Percentiles rank a stretch among this genome's conserved stretches.
Conservation (phyloP, 2,329 filamentous ascomycete species). For the Monascus ruber region DNA sequence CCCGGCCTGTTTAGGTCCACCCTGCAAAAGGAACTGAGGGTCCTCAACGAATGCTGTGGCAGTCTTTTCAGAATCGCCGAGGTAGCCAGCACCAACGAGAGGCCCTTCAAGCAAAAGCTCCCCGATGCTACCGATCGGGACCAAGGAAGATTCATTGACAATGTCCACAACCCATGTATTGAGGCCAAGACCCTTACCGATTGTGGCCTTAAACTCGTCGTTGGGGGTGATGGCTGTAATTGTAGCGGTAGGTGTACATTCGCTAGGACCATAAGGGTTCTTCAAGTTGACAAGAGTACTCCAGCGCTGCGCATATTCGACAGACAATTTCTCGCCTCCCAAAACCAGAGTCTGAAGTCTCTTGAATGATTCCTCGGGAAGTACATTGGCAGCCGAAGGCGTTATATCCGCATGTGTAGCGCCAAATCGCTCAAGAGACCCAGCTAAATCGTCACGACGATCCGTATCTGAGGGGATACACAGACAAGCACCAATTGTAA, state of each 20-base stretch:
- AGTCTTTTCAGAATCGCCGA: conserved; percentile 1
- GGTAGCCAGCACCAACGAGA: conserved; percentile 20
- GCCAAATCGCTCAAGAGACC: no score
- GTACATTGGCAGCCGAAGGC: no score
- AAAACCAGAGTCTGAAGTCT: neutral
- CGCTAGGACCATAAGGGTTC: conserved; percentile 9
- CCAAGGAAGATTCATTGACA: neutral
- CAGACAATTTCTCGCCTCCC: neutral
- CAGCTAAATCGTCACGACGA: no score
- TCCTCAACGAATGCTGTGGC: neutral
- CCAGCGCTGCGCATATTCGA: conserved; percentile 14
- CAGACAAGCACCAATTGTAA: no score
- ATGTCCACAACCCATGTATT: neutral
- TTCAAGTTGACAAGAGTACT: conserved; percentile 20
- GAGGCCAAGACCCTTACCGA: neutral
- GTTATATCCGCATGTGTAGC: no score
- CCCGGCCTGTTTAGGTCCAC: neutral
- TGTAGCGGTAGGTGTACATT: neutral
- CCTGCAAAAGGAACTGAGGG: neutral
- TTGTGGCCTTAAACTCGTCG: neutral
- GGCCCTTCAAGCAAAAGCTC: conserved; percentile 27
- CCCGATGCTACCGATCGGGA: conserved; percentile 18
- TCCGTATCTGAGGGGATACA: no score
- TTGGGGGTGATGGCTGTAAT: neutral
- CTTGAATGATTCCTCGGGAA: no score